Evolutionary conservation across 1,139 yeast genomes (phyloP).

Genomic region (Kodamaea alishanica): DNA sequence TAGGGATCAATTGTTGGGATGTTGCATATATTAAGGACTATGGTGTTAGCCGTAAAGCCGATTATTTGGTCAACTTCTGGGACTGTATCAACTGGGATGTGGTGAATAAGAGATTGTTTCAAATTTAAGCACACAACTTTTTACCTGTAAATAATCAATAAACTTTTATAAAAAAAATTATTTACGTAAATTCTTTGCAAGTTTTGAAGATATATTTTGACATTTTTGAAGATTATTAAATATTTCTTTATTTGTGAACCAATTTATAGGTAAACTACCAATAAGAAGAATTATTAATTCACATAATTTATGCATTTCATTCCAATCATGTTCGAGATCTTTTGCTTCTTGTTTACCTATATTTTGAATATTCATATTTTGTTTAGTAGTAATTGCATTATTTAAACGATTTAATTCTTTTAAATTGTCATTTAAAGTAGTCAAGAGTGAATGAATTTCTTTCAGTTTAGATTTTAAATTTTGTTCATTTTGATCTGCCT

Average conservation of each 20-base stretch:
- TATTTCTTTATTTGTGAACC: conserved; percentile 32
- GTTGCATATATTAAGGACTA: conserved; percentile 79
- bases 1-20: conserved; percentile 86
- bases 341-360: too few species aligned
- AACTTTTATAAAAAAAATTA: not conserved
- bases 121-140: conserved; percentile 21
- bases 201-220: conserved; percentile 20
- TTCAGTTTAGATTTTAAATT: too few species aligned
- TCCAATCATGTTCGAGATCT: not conserved
- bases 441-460: too few species aligned
- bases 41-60: conserved; percentile 72
- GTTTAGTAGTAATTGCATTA: too few species aligned
- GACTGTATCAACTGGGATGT: conserved; percentile 84
- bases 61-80: conserved; percentile 75
- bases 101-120: conserved; percentile 58
- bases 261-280: conserved; percentile 32
- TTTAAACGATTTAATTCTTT: too few species aligned
- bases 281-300: conserved; percentile 32
- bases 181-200: conserved; percentile 14
- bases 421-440: too few species aligned
- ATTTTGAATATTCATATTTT: too few species aligned
- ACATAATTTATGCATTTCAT: conserved; percentile 17
- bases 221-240: conserved; percentile 26
- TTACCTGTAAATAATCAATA: conserved; percentile 1
- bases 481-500: conserved; percentile 8